phyloP scores from a whole-genome alignment of 177 flowering plant genomes.

The Vitis hybrid region DNA sequence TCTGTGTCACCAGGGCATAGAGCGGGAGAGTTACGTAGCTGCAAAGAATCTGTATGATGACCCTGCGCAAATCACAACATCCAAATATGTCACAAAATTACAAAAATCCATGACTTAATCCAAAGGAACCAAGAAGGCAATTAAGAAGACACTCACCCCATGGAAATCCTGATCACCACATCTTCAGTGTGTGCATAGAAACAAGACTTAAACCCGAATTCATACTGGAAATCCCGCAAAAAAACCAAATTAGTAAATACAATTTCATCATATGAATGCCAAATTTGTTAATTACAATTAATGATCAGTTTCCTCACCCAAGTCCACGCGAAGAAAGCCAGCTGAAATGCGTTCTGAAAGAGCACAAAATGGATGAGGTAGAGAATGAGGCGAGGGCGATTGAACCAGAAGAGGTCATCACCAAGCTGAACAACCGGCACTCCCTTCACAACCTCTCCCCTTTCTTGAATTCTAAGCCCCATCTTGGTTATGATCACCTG shows the following conservation, averaged over 20 bases:
- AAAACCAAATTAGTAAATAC: neutral
- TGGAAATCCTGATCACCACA: slow-evolving; percentile 44
- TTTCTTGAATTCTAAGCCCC: slow-evolving; percentile 68
- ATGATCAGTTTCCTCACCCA: slow-evolving; percentile 46
- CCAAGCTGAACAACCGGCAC: slow-evolving; percentile 60
- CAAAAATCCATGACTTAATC: too few species aligned
- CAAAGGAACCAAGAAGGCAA: too few species aligned
- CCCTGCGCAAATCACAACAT: slow-evolving; percentile 34
- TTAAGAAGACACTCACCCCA: slow-evolving; percentile 44
- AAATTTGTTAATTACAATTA: neutral
- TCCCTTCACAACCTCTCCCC: slow-evolving; percentile 71
- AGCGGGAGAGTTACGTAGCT: slow-evolving; percentile 91
- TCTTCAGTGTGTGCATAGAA: slow-evolving; percentile 48
- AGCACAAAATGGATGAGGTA: slow-evolving; percentile 72
- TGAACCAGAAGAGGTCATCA: slow-evolving; percentile 82
- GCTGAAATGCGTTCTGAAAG: slow-evolving; percentile 88
- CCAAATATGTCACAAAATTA: too few species aligned
- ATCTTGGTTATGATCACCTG: slow-evolving; percentile 78
- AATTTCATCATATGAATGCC: neutral
- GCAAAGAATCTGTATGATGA: slow-evolving; percentile 68
- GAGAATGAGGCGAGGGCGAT: slow-evolving; percentile 64
- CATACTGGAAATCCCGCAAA: slow-evolving; percentile 29
- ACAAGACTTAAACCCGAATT: slow-evolving; percentile 60
- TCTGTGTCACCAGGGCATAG: slow-evolving; percentile 86
- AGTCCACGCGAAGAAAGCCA: slow-evolving; percentile 79